These are phyloP conservation scores for Atalantia buxifolia DNA, from an alignment of 345 rosid species.

Conservation along the genomic window DNA sequence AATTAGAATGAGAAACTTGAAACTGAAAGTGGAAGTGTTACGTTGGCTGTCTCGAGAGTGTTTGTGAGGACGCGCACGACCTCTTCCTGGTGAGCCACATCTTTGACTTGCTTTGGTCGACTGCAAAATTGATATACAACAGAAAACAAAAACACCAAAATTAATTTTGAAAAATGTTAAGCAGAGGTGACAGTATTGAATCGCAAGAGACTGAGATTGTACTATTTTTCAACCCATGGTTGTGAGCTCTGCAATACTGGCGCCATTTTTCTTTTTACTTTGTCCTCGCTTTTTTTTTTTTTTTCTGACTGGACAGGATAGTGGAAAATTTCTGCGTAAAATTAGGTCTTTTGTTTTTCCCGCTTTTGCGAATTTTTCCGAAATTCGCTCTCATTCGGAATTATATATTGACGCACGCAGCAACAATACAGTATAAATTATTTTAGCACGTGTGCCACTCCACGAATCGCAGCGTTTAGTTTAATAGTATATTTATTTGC, in stretches of 20 bases:
- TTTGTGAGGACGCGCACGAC: conserved; percentile 96
- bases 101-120: conserved; percentile 91
- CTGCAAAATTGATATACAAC: conserved; percentile 29
- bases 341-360: background rate
- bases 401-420: background rate
- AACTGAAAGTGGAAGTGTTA: conserved; percentile 12
- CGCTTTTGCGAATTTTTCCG: background rate
- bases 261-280: conserved; percentile 47
- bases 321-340: background rate
- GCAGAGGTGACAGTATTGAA: background rate
- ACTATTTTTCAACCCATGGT: conserved; percentile 98
- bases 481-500: too few species aligned
- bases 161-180: background rate
- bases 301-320: background rate
- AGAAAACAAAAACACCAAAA: background rate
- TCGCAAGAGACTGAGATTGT: background rate
- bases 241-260: conserved; percentile 80
- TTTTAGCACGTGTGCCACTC: background rate
- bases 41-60: conserved; percentile 81
- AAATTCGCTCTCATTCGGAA: background rate
- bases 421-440: too few species aligned
- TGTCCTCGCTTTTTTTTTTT: too few species aligned
- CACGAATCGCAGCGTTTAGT: background rate
- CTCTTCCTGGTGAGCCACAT: conserved; percentile 95
- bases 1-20: background rate